phyloP scores from a whole-genome alignment of 1,284 basidiomycete genomes.

The Melampsora americana region DNA sequence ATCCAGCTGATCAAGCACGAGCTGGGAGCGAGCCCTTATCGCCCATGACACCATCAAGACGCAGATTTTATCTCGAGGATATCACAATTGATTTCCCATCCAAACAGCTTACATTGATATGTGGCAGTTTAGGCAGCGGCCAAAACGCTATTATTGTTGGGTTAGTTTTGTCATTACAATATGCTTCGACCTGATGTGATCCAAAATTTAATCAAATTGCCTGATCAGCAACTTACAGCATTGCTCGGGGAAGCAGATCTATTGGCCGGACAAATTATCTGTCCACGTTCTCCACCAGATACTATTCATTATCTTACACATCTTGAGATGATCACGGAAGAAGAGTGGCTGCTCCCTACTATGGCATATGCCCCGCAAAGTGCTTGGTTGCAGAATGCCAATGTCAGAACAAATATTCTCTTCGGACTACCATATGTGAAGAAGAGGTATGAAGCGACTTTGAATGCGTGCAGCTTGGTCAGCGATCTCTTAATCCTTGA shows the following conservation, averaged over 20 bases:
- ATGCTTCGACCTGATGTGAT: slow-evolving; percentile 22
- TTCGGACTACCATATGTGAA: slow-evolving; percentile 79
- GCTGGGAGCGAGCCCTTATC: background rate
- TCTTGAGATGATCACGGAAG: background rate
- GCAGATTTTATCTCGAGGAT: slow-evolving; percentile 47
- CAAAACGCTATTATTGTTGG: slow-evolving; percentile 51
- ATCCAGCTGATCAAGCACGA: background rate
- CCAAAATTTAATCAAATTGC: slow-evolving; percentile 35
- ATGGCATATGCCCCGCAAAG: slow-evolving; percentile 85
- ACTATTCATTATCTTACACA: slow-evolving; percentile 2
- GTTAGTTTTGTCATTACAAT: slow-evolving; percentile 51
- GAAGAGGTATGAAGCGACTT: slow-evolving; percentile 70
- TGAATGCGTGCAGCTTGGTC: slow-evolving; percentile 72
- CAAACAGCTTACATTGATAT: slow-evolving; percentile 48
- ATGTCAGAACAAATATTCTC: slow-evolving; percentile 88
- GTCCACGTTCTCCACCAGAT: slow-evolving; percentile 13
- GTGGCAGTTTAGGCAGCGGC: slow-evolving; percentile 48
- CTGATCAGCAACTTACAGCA: background rate
- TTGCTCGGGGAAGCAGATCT: slow-evolving; percentile 5
- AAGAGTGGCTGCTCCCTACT: slow-evolving; percentile 14
- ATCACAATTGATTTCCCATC: slow-evolving; percentile 47
- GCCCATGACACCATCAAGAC: slow-evolving; percentile 10
- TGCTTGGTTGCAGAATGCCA: slow-evolving; percentile 74
- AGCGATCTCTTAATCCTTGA: slow-evolving; percentile 85
- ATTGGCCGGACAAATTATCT: slow-evolving; percentile 11